Percentiles rank a stretch among this genome's conserved stretches.
These are phyloP conservation scores for Drechslerella stenobrocha DNA, from an alignment of 2,329 filamentous ascomycete genomes.

Conservation along the genomic window DNA sequence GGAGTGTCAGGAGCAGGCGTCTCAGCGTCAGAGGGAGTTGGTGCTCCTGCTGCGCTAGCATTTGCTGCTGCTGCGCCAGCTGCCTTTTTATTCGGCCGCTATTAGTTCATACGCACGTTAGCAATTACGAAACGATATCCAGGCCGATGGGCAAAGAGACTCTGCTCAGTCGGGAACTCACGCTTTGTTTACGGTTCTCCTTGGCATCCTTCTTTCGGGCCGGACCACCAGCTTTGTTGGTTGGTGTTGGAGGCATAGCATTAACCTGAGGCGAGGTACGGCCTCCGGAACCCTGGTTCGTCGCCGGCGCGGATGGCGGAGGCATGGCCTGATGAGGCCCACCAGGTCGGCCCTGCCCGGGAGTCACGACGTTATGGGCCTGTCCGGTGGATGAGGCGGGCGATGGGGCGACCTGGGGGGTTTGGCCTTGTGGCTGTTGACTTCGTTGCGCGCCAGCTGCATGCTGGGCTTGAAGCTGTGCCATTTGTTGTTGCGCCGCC, in stretches of 20 bases:
- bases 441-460: constrained; percentile 53
- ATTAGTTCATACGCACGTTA: constrained; percentile 1
- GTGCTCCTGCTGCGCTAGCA: constrained; percentile 20
- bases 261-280: constrained; percentile 66
- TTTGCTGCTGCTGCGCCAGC: constrained; percentile 58
- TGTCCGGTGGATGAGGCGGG: constrained; percentile 55
- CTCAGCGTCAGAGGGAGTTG: constrained; percentile 40
- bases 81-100: constrained; percentile 66
- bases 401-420: constrained; percentile 56
- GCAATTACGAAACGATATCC: background rate
- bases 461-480: constrained; percentile 49
- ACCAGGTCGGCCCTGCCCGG: constrained; percentile 66
- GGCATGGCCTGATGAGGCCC: constrained; percentile 74
- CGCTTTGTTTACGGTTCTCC: constrained; percentile 69
- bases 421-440: constrained; percentile 57
- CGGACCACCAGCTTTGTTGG: constrained; percentile 70
- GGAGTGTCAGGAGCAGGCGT: constrained; percentile 39
- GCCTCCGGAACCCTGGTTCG: constrained; percentile 60
- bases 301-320: constrained; percentile 66
- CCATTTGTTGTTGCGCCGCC: constrained; percentile 53
- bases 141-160: constrained; percentile 25
- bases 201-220: constrained; percentile 77
- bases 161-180: constrained; percentile 32
- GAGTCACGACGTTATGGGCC: constrained; percentile 55
- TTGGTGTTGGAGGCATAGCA: constrained; percentile 73